Conservation (phyloP, 2,329 filamentous ascomycete genomes). For the Talaromyces amestolkiae region DNA sequence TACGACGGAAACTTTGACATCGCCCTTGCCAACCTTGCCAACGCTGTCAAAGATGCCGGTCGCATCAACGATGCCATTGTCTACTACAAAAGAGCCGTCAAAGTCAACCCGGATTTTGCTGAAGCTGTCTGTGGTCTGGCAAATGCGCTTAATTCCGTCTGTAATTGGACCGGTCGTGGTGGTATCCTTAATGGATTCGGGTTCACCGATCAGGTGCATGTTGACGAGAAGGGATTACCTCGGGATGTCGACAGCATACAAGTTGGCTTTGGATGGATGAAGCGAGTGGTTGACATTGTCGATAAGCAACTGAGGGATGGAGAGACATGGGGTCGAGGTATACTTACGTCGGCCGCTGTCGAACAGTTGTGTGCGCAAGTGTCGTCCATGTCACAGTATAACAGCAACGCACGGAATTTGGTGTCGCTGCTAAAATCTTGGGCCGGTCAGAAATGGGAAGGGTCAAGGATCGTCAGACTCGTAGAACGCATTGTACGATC, state of each 20-base stretch:
- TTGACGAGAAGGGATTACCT: slow-evolving; percentile 79
- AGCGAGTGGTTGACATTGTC: slow-evolving; percentile 87
- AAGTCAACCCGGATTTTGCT: slow-evolving; percentile 90
- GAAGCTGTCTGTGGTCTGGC: slow-evolving; percentile 95
- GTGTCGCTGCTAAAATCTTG: slow-evolving; percentile 52
- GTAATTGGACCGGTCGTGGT: slow-evolving; percentile 86
- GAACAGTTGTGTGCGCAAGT: slow-evolving; percentile 53
- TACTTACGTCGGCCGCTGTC: slow-evolving; percentile 58
- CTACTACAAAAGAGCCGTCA: slow-evolving; percentile 87
- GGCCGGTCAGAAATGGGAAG: slow-evolving; percentile 80
- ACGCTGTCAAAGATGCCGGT: slow-evolving; percentile 95
- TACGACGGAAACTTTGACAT: slow-evolving; percentile 97
- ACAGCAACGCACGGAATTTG: slow-evolving; percentile 31
- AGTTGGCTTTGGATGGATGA: slow-evolving; percentile 74
- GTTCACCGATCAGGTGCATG: slow-evolving; percentile 85
- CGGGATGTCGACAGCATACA: slow-evolving; percentile 66
- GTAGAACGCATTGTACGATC: slow-evolving; percentile 79
- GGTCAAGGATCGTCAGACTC: slow-evolving; percentile 76
- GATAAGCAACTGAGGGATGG: slow-evolving; percentile 83
- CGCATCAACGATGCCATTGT: slow-evolving; percentile 85
- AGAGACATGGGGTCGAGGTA: slow-evolving; percentile 76
- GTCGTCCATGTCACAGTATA: slow-evolving; percentile 32
- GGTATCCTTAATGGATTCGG: slow-evolving; percentile 74
- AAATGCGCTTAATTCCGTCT: slow-evolving; percentile 93
- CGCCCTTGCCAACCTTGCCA: slow-evolving; percentile 90